Evolutionary conservation across 2,329 filamentous ascomycete species (phyloP), one percentile per base, ranked within the genome.

Genomic region (Drechslerella stenobrocha): DNA sequence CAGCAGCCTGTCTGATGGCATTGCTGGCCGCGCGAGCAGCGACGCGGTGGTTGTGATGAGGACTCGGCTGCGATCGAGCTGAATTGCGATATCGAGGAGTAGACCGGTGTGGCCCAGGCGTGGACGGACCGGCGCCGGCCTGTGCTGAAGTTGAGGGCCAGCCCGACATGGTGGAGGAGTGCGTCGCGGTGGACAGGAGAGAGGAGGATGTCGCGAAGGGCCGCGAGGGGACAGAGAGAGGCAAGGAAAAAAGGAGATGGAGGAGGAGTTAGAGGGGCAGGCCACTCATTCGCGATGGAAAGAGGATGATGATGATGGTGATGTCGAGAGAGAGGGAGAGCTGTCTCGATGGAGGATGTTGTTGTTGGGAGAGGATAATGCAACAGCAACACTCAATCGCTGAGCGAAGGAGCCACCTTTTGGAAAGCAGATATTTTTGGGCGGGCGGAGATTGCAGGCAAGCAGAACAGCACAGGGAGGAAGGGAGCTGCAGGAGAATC

Each of bases 11-110:
- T 22, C 53, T 32, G 28, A 46, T 46, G 28, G 53, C 53, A 15
- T 58, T 58, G 44, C 45, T 50, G 28, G 48, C 40, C 18, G 53
- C 53, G 28, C 53, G 53, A 51, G 45, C 53, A 51, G 45, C 53
- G 34, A 45, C 24, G 45, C 34, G 57, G 61, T 23, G 11, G 7
- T 42, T 7, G 9, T n/a, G 5, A 20, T 15, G 9, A 48, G 34
- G 61, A 30, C 23, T 37, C 15, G 9, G 30, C 11, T 15, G 23
- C 13, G 42, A 47, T 1, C 30, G 28, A 7, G 20, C 48, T 15
- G 46, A 53, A 8, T 42, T n/a, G 28, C 28, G 13, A 26, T 60
- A 53, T 7, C 52, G 55, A 24, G 55, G 55, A n/a, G 44, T 35
- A 7, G 55, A 35, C 20, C 63, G 45, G 3, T 47, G 55, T 6